These are phyloP conservation scores for Allodekkera sacchari DNA, from an alignment of 805 yeast genomes.

Conservation along the genomic window DNA sequence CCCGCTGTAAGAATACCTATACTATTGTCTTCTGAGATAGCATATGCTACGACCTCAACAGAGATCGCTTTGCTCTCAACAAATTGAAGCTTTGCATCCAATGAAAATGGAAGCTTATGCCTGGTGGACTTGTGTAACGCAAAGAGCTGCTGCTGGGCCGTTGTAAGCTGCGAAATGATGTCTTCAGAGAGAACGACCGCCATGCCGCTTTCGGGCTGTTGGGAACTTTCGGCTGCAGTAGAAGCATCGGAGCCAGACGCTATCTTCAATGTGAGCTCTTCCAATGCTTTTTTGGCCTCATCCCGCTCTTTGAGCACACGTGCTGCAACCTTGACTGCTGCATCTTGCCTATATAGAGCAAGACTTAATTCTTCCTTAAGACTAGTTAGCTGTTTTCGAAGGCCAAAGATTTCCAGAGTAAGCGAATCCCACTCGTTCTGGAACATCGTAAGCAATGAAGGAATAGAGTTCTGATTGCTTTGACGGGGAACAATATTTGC, in stretches of 20 bases:
- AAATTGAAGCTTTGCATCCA: not conserved
- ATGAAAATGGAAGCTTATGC: conserved; percentile 5
- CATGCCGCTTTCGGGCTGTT: conserved; percentile 5
- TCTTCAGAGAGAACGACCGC: not conserved
- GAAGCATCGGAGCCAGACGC: conserved; percentile 16
- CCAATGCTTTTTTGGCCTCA: conserved; percentile 58
- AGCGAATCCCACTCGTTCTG: conserved; percentile 89
- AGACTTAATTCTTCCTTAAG: conserved; percentile 68
- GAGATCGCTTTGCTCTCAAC: not conserved
- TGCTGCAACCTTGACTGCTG: conserved; percentile 82
- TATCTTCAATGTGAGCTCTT: conserved; percentile 39
- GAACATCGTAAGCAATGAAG: conserved; percentile 62
- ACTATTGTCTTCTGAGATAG: too few species aligned
- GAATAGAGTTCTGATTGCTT: conserved; percentile 54
- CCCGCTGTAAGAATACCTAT: too few species aligned
- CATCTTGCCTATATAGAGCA: conserved; percentile 80
- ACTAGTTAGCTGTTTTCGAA: conserved; percentile 61
- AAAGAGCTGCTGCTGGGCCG: conserved; percentile 4
- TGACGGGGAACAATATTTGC: conserved; percentile 21
- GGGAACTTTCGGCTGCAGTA: conserved; percentile 17
- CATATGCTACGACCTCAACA: too few species aligned
- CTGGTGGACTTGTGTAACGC: conserved; percentile 4
- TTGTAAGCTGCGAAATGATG: not conserved
- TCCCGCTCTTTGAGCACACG: conserved; percentile 68
- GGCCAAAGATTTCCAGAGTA: conserved; percentile 68